Base-by-base conservation (phyloP, 345 rosid species). In the Eucalyptus marginata region DNA sequence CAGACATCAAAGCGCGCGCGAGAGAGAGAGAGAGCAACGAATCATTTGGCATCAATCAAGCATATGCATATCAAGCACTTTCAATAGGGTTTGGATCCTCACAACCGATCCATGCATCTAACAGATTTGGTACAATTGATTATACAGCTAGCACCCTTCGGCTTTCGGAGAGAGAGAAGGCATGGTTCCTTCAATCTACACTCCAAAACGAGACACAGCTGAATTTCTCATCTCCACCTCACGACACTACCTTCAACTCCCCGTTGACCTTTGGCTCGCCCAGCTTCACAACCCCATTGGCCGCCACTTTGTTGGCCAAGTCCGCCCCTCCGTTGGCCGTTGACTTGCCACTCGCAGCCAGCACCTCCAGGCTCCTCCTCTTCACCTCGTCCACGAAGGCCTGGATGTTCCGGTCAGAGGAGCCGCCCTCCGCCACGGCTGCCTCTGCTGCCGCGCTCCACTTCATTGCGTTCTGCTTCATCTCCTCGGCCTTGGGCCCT, bases 401-500 rank as follows among this genome's bases (percentile, higher is more conserved):
- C 90, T 92, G 91, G 87, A 93, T 92, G 89, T 95, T 93, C 90
- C 89, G 84, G 58, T 92, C 93, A 2, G 95, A 93, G 17, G 95
- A 92, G 13, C 95, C 94, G 1, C 92, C 93, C 18, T 47, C 50
- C 1, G 91, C 91, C 31, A 91, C 89, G 3, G 95, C 91, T 43
- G 90, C 92, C 85, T 88, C 76, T 0, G 96, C 96, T 2, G 92
- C 93, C 12, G 46, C 51, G 66, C 89, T 94, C 93, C 90, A 87
- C 86, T 62, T 88, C 47, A 16, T 51, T 15, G 94, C 93, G 7
- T 94, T 94, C 83, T 14, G 87, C 92, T 93, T 96, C 90, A 95
- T 58, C 90, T 94, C 94, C 43, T 13, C 91, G 4, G 95, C 96
- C 91, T 92, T 93, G 18, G 93, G 94, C 43, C 99, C 96, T 29